Evolutionary conservation across 805 yeast genomes (phyloP), one percentile per base, ranked within the genome.

Genomic region (Pichia cabralensis): DNA sequence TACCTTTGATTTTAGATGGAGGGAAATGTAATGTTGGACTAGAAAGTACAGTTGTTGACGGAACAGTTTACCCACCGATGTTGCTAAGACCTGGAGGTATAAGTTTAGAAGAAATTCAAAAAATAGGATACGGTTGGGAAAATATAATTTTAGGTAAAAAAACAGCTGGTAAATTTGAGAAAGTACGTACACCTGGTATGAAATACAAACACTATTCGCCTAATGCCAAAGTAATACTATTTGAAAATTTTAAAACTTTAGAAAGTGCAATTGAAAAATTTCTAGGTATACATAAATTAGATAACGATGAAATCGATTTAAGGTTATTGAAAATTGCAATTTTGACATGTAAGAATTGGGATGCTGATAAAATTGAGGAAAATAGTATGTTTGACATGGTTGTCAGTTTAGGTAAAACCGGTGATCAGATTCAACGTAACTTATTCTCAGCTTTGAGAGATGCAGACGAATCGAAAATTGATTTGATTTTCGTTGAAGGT

Each of bases 191-290:
- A 0, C 98, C 98, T 0, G 98, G 98, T 0, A 92, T 92, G 98
- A 92, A 92, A 52, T 92, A 92, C 54, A 76, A 82, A 46, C 98
- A 92, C 55, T 92, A 92, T 55, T 82, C 96, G 0, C 98, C 98
- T 4, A 69, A 69, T 2, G 95, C 96, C 0, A 74, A 70, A 39
- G 97, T 92, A 4, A 61, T 80, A 0, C 56, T 88, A 5, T 74
- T 85, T 42, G 56, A 64, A 17, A 67, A 73, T 18, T 62, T 73
- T 31, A 64, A 62, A 0, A 63, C 70, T 36, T 71, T 76, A 0
- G 44, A 38, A 2, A 31, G 39, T 1, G 65, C 61, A 2, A 45
- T 72, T 12, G 28, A 37, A n/a, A 26, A 49, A 0, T 45, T 57
- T 22, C 8, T 37, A 48, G 11, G 28, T 5, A 34, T 48, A 1